A percentile compares a stretch with the other conserved stretches of the same genome.
phyloP scores from a whole-genome alignment of 1,284 basidiomycete genomes.

The Papiliotrema laurentii region DNA sequence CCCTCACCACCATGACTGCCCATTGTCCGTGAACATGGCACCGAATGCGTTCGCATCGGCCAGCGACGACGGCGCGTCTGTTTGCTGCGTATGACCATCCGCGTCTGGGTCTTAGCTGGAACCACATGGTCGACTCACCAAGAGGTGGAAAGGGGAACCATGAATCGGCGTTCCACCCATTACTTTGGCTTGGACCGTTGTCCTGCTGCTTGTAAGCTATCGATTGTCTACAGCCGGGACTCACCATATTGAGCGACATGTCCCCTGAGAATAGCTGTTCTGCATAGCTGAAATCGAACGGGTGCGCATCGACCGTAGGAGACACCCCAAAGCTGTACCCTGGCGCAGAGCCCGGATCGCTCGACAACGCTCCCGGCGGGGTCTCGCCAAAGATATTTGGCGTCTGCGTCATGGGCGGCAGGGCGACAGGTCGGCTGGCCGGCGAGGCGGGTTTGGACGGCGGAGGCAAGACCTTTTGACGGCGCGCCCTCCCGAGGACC shows the following conservation, averaged over 20 bases:
- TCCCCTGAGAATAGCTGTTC: conserved; percentile 29
- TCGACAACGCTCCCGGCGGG: not conserved
- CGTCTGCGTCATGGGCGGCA: not conserved
- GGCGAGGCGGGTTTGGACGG: conserved; percentile 24
- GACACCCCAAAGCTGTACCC: conserved; percentile 3
- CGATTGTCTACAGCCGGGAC: not conserved
- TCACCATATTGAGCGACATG: conserved; percentile 2
- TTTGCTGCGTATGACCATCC: not conserved
- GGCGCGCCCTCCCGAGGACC: conserved; percentile 28
- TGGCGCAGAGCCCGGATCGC: not conserved
- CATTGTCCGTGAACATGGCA: not conserved
- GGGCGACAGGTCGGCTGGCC: not conserved
- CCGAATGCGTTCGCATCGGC: not conserved
- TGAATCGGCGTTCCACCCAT: conserved; percentile 21
- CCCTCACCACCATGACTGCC: not conserved
- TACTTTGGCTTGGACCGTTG: not conserved
- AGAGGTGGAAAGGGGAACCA: conserved; percentile 42
- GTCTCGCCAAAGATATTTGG: not conserved
- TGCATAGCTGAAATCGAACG: conserved; percentile 36
- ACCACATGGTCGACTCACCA: conserved; percentile 13
- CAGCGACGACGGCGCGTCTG: not conserved
- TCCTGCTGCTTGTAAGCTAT: conserved; percentile 1
- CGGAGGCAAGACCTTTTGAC: conserved; percentile 33
- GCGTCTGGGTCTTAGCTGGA: not conserved
- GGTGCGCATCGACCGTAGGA: not conserved